These are phyloP conservation scores for Alternaria longipes DNA, from an alignment of 2,329 filamentous ascomycete genomes.

Conservation along the genomic window DNA sequence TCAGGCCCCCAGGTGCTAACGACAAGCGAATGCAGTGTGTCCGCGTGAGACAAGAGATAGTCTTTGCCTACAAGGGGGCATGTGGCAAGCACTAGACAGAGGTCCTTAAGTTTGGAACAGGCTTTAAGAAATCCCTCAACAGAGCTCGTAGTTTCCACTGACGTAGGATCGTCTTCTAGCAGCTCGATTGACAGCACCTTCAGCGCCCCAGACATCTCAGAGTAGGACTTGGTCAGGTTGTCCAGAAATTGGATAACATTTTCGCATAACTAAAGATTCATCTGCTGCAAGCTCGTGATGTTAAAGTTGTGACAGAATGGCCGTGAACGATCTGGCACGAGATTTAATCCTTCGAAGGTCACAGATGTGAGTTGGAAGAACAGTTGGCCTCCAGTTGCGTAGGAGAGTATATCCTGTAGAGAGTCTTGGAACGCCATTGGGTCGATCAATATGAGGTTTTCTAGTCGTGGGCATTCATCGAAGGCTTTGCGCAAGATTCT, in stretches of 20 bases:
- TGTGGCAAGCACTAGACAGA: rapidly evolving
- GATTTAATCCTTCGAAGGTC: neutral
- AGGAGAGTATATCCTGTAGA: neutral
- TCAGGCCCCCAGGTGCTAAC: neutral
- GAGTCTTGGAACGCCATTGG: rapidly evolving
- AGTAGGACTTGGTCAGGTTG: neutral
- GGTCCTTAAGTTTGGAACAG: neutral
- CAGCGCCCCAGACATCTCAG: neutral
- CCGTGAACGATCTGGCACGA: neutral
- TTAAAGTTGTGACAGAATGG: neutral
- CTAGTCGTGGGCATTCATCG: rapidly evolving
- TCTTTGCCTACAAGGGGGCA: neutral
- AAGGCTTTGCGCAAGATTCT: neutral
- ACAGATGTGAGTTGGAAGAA: neutral
- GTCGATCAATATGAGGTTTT: neutral
- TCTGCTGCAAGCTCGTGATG: neutral
- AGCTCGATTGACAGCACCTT: neutral
- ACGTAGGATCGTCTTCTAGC: rapidly evolving
- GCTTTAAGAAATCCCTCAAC: neutral
- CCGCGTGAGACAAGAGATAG: neutral
- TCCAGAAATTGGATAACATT: neutral
- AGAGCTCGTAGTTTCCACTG: neutral
- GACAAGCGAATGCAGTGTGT: neutral
- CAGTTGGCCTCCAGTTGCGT: neutral
- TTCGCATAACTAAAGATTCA: neutral